A percentile compares a stretch with the other conserved stretches of the same genome.
These are phyloP conservation scores for Aspergillus pseudoglaucus DNA, from an alignment of 2,329 filamentous ascomycete genomes.

Conservation along the genomic window DNA sequence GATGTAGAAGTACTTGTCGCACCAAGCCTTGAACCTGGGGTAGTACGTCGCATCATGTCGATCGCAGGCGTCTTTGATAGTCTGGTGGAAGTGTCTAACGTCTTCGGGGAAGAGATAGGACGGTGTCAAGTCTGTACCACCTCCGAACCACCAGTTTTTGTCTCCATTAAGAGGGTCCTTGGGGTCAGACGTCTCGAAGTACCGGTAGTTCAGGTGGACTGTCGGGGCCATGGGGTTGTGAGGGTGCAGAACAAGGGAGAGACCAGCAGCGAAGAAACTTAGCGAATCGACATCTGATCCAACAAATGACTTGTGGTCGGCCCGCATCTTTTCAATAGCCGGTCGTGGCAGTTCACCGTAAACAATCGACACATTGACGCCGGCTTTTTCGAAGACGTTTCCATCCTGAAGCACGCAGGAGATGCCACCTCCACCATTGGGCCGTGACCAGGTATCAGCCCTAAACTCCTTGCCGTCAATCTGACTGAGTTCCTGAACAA, in stretches of 20 bases:
- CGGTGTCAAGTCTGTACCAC: constrained; percentile 88
- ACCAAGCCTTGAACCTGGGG: constrained; percentile 94
- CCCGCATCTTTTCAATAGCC: constrained; percentile 88
- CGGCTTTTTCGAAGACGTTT: constrained; percentile 95
- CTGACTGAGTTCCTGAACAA: constrained; percentile 73
- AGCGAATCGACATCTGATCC: constrained; percentile 70
- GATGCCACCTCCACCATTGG: constrained; percentile 85
- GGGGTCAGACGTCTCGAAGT: constrained; percentile 90
- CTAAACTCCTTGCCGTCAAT: constrained; percentile 79
- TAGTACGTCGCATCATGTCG: constrained; percentile 90
- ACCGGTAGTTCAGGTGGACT: constrained; percentile 96
- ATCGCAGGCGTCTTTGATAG: constrained; percentile 88
- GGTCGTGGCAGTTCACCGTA: constrained; percentile 83
- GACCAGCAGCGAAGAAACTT: constrained; percentile 89
- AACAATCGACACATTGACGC: constrained; percentile 89
- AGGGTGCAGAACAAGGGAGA: constrained; percentile 90
- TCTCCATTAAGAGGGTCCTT: constrained; percentile 63
- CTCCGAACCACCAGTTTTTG: constrained; percentile 93
- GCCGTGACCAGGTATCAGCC: constrained; percentile 78
- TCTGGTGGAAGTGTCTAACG: constrained; percentile 91
- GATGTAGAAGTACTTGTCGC: constrained; percentile 93
- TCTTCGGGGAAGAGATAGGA: constrained; percentile 95
- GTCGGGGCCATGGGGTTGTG: constrained; percentile 95
- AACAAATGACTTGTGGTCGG: constrained; percentile 85
- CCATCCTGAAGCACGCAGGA: constrained; percentile 94